Evolutionary conservation across 305 asterid genomes (phyloP).

Genomic region (Plantago coronopus): DNA sequence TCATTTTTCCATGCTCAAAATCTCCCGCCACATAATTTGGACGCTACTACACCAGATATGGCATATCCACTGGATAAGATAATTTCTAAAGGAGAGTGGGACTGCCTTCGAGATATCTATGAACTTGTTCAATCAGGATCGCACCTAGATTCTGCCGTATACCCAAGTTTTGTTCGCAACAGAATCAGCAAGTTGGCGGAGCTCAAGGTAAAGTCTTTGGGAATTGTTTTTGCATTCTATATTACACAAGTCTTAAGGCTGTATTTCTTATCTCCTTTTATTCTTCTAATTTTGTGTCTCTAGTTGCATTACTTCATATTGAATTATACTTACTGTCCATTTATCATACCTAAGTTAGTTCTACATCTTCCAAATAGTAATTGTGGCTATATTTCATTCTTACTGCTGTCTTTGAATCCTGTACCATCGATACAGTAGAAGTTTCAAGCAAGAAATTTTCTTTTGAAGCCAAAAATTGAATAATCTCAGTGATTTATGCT

Average conservation of each 20-base stretch:
- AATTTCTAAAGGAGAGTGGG: constrained; percentile 83
- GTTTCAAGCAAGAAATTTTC: too few species aligned
- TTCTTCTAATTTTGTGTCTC: neutral
- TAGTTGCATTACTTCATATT: too few species aligned
- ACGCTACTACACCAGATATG: constrained; percentile 50
- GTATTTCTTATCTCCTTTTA: neutral
- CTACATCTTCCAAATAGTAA: too few species aligned
- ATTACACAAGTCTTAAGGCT: neutral
- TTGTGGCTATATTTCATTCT: too few species aligned
- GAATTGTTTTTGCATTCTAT: neutral
- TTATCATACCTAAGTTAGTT: too few species aligned
- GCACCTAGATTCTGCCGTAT: constrained; percentile 30
- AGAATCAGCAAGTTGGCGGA: constrained; percentile 42
- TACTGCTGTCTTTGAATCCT: too few species aligned
- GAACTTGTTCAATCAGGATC: constrained; percentile 39
- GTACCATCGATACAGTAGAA: too few species aligned
- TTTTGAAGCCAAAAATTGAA: too few species aligned
- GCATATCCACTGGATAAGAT: constrained; percentile 84
- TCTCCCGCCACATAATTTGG: constrained; percentile 67
- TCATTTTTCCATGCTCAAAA: constrained; percentile 37
- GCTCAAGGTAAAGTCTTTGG: constrained; percentile 42
- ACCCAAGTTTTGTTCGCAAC: constrained; percentile 79
- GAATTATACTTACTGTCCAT: too few species aligned
- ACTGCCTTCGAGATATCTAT: constrained; percentile 56
- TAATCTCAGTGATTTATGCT: too few species aligned